Conservation (phyloP, 2,329 filamentous ascomycete species). For the Ceratocystis alfenasii region DNA sequence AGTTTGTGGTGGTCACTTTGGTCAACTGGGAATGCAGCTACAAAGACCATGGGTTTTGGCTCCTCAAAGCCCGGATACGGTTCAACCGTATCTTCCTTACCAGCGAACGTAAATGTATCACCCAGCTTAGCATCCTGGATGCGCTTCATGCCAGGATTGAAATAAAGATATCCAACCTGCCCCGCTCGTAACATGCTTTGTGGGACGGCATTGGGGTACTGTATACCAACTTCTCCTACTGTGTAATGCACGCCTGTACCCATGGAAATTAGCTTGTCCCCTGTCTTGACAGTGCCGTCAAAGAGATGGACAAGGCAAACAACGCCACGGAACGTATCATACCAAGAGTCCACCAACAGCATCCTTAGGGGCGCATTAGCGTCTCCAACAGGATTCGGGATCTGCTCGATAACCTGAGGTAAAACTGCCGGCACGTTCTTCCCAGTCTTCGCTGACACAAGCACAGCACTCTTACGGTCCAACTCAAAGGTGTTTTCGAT, state of each 20-base stretch:
- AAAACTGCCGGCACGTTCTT: slow-evolving; percentile 74
- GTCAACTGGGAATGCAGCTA: slow-evolving; percentile 89
- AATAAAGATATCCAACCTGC: slow-evolving; percentile 91
- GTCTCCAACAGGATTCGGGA: slow-evolving; percentile 71
- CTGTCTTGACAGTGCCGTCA: slow-evolving; percentile 69
- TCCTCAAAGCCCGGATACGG: slow-evolving; percentile 89
- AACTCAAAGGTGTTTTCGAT: slow-evolving; percentile 80
- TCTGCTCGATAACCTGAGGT: slow-evolving; percentile 71
- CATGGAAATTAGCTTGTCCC: slow-evolving; percentile 77
- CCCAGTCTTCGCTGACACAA: slow-evolving; percentile 87
- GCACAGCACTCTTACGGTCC: slow-evolving; percentile 55
- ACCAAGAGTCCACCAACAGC: slow-evolving; percentile 94
- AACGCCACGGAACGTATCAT: slow-evolving; percentile 89
- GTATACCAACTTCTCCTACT: slow-evolving; percentile 92
- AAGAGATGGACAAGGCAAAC: slow-evolving; percentile 85
- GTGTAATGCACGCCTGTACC: slow-evolving; percentile 82
- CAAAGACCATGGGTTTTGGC: slow-evolving; percentile 97
- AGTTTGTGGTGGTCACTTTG: slow-evolving; percentile 75
- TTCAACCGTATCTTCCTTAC: slow-evolving; percentile 62
- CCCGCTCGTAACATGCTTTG: slow-evolving; percentile 73
- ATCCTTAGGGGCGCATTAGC: slow-evolving; percentile 56
- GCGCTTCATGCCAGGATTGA: slow-evolving; percentile 96
- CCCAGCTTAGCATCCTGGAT: slow-evolving; percentile 93
- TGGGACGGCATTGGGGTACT: slow-evolving; percentile 78
- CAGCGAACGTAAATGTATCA: slow-evolving; percentile 81